Conservation (phyloP, 257 asterid species). For the Lantana camara region DNA sequence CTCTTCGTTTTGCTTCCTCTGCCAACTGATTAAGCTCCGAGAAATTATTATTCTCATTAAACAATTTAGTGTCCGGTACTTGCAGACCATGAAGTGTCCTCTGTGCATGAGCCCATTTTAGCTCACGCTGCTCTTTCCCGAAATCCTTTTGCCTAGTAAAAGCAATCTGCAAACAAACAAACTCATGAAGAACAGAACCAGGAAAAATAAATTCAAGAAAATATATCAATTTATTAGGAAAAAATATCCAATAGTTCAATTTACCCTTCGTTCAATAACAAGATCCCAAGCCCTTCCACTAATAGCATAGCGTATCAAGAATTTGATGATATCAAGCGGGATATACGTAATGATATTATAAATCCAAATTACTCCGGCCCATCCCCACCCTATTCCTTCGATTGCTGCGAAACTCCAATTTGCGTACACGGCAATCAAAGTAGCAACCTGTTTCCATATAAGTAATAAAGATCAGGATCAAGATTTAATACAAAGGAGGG, state of each 20-base stretch:
- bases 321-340: slow-evolving; percentile 87
- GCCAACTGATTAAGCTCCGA: slow-evolving; percentile 95
- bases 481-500: neutral
- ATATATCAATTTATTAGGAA: neutral
- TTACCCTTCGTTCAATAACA: slow-evolving; percentile 92
- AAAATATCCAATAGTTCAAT: neutral
- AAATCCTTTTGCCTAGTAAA: slow-evolving; percentile 94
- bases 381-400: slow-evolving; percentile 99
- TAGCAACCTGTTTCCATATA: slow-evolving; percentile 67
- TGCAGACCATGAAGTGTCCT: slow-evolving; percentile 95
- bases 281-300: slow-evolving; percentile 99
- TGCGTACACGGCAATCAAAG: slow-evolving; percentile 91
- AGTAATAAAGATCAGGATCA: slow-evolving; percentile 15
- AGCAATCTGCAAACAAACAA: slow-evolving; percentile 62
- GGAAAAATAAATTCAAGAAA: too few species aligned
- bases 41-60: slow-evolving; percentile 70
- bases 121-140: slow-evolving; percentile 96
- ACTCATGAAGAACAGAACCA: too few species aligned
- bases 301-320: slow-evolving; percentile 73
- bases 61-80: slow-evolving; percentile 90
- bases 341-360: slow-evolving; percentile 75
- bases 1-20: slow-evolving; percentile 97
- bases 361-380: slow-evolving; percentile 99
- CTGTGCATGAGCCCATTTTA: slow-evolving; percentile 96
- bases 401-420: slow-evolving; percentile 95